Percentiles rank a stretch among this genome's conserved stretches.
These are phyloP conservation scores for Lactarius hatsudake DNA, from an alignment of 768 basidiomycete genomes.

Conservation along the genomic window DNA sequence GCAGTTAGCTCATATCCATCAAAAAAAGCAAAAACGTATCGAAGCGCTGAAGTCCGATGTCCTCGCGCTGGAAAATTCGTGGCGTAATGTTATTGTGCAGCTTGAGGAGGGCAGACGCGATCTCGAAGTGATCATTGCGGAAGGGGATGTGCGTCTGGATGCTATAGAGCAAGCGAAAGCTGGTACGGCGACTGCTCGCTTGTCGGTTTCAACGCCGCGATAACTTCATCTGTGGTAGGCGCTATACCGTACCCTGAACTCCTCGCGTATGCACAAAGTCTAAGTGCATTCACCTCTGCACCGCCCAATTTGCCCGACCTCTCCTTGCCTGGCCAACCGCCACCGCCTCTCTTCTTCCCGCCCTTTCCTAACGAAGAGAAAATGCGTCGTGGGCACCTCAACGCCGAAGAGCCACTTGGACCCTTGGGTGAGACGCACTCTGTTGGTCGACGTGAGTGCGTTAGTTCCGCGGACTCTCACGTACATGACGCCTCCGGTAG, in stretches of 20 bases:
- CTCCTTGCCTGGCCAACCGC: slow-evolving; percentile 64
- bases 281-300: slow-evolving; percentile 84
- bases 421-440: slow-evolving; percentile 77
- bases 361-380: slow-evolving; percentile 92
- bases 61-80: slow-evolving; percentile 58
- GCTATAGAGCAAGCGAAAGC: slow-evolving; percentile 70
- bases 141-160: slow-evolving; percentile 70
- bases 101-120: slow-evolving; percentile 66
- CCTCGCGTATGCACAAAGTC: slow-evolving; percentile 78
- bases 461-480: slow-evolving; percentile 9
- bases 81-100: slow-evolving; percentile 63
- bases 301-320: slow-evolving; percentile 86
- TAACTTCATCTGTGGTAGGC: slow-evolving; percentile 39
- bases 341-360: slow-evolving; percentile 80
- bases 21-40: slow-evolving; percentile 71
- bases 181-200: slow-evolving; percentile 43
- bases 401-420: slow-evolving; percentile 76
- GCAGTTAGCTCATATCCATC: slow-evolving; percentile 64
- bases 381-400: slow-evolving; percentile 79
- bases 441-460: slow-evolving; percentile 64
- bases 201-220: background rate
- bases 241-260: slow-evolving; percentile 81
- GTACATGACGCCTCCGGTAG: slow-evolving; percentile 36
- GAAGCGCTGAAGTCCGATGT: slow-evolving; percentile 72
- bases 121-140: slow-evolving; percentile 65